Evolutionary conservation across 352 stramenopile genomes (phyloP), one percentile per base, ranked within the genome.

Genomic region (Pythium folliculosum): DNA sequence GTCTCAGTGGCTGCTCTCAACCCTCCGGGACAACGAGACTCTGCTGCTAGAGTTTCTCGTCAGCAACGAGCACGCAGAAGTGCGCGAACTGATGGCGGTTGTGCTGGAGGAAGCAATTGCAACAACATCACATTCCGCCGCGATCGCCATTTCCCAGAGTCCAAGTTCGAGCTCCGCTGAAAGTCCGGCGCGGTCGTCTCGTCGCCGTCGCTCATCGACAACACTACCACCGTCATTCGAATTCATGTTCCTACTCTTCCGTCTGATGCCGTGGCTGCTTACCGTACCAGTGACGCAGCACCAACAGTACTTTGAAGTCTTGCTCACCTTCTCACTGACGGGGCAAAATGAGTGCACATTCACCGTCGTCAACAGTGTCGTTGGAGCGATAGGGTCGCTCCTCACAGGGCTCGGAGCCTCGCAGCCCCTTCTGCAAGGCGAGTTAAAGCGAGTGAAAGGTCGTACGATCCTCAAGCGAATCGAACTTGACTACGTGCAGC

Each of bases 301-400:
- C 66, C 72, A 73, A 14, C 76, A 92, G 58, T 93, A 91, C 54
- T 92, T 95, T 63, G 66, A 85, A 57, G 82, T 84, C 21, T 76
- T 95, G 38, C 86, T 85, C 62, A 77, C 83, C 23, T 95, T 95
- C 71, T 81, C 86, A n/a, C 75, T 91, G 27, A 87, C 81, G 5
- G 87, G 85, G n/a, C 75, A 86, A 32, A 92, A 93, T 61, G 87
- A 95, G 80, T 84, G 83, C 48, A 85, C 77, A 10, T 95, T 95
- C 54, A 75, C 91, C 25, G 83, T 93, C 21, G 83, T 92, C 13
- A 93, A 95, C 50, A 90, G 85, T 23, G 87, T 93, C 17, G 83
- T 93, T 14, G 87, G 87, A 51, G 82, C 85, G 2, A 84, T 95
- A 51, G 85, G 90, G 7, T 73, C 77, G 16, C 66, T 95, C 5